Conservation (phyloP, 1,284 basidiomycete genomes). For the Exsudoporus floridanus region DNA sequence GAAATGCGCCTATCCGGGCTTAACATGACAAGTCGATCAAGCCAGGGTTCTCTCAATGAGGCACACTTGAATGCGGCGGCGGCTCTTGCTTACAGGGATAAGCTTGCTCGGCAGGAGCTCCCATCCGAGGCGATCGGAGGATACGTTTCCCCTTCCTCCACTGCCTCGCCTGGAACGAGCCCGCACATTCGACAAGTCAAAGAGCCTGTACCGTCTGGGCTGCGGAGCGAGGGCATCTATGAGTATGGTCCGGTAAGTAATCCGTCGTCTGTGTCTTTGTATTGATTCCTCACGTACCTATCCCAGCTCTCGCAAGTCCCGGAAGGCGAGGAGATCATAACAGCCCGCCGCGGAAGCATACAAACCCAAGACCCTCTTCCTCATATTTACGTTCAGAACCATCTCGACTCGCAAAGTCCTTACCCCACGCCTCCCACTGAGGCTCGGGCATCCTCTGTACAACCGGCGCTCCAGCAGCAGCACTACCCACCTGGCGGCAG, state of each 20-base stretch:
- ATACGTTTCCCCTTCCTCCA: slow-evolving; percentile 42
- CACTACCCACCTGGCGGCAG: slow-evolving; percentile 16
- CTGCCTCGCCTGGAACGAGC: slow-evolving; percentile 44
- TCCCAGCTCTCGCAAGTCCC: slow-evolving; percentile 29
- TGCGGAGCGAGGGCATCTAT: slow-evolving; percentile 30
- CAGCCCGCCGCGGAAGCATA: slow-evolving; percentile 29
- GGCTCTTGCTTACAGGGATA: slow-evolving; percentile 28
- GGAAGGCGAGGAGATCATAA: slow-evolving; percentile 24
- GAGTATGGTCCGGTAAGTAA: slow-evolving; percentile 26
- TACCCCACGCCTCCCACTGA: slow-evolving; percentile 24
- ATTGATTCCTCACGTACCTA: neutral
- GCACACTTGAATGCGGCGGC: slow-evolving; percentile 22
- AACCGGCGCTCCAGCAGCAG: slow-evolving; percentile 18
- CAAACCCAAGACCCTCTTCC: slow-evolving; percentile 22
- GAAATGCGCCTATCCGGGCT: slow-evolving; percentile 48
- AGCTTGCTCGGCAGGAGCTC: slow-evolving; percentile 20
- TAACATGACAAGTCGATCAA: slow-evolving; percentile 42
- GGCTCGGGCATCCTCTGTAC: slow-evolving; percentile 11
- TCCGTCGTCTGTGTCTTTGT: neutral
- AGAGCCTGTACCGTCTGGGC: slow-evolving; percentile 25
- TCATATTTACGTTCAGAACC: slow-evolving; percentile 23
- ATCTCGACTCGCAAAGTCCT: slow-evolving; percentile 17
- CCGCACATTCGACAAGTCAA: slow-evolving; percentile 36
- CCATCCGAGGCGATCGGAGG: slow-evolving; percentile 21
- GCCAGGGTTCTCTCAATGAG: slow-evolving; percentile 32